Conservation (phyloP, 1,139 yeast genomes). For the Yamadazyma atmosphaerica region DNA sequence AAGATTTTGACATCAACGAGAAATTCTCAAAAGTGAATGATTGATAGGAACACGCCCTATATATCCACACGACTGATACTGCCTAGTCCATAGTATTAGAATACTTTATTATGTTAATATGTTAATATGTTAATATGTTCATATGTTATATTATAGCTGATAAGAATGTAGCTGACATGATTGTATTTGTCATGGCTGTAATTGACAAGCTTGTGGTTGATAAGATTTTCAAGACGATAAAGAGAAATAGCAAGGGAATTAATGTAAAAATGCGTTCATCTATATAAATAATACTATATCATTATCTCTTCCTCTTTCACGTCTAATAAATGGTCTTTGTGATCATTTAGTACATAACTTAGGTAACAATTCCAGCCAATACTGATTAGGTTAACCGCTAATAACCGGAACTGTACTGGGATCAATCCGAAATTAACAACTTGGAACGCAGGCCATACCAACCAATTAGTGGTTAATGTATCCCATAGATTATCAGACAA, state of each 20-base stretch:
- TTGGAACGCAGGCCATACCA: constrained; percentile 87
- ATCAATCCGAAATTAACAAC: constrained; percentile 65
- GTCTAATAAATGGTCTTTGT: constrained; percentile 4
- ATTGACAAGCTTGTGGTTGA: no score
- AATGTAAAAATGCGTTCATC: no score
- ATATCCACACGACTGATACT: constrained; percentile 2
- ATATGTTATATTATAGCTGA: no score
- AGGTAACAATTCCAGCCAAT: constrained; percentile 85
- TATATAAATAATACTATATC: no score
- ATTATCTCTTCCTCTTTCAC: constrained; percentile 8
- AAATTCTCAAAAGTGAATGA: constrained; percentile 3
- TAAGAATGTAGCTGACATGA: no score
- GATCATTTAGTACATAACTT: constrained; percentile 31
- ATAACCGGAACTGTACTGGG: constrained; percentile 67
- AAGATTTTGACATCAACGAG: constrained; percentile 3
- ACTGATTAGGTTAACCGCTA: constrained; percentile 70
- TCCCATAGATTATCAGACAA: constrained; percentile 53
- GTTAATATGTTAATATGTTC: no score
- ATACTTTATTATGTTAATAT: not conserved
- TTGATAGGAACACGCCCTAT: constrained; percentile 1
- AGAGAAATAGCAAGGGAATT: no score
- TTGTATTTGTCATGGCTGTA: no score
- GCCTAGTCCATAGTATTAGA: not conserved
- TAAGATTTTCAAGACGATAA: no score
- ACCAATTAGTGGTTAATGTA: constrained; percentile 72